A percentile compares a stretch with the other conserved stretches of the same genome.
Evolutionary conservation across 805 yeast genomes (phyloP).

Genomic region (Zygosaccharomyces gambellarensis): DNA sequence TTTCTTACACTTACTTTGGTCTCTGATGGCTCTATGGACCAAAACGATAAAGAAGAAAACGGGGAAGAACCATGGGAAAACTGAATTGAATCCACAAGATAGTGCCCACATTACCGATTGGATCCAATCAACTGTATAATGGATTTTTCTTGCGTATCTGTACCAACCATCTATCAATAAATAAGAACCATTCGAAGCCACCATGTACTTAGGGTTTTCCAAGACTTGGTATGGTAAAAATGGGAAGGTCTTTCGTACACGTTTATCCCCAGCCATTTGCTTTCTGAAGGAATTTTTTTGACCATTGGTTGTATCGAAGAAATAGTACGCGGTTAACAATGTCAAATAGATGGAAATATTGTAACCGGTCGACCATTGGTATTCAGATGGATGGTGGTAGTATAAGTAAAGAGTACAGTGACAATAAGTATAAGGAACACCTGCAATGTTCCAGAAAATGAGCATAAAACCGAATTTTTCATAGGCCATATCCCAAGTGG

Average conservation of each 20-base stretch:
- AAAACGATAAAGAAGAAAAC: constrained; percentile 81
- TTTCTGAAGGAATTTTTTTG: constrained; percentile 93
- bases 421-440: constrained; percentile 97
- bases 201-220: constrained; percentile 77
- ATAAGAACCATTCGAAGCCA: constrained; percentile 77
- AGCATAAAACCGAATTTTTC: constrained; percentile 99
- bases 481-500: constrained; percentile 99
- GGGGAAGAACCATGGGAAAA: constrained; percentile 96
- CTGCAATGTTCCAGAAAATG: constrained; percentile 97
- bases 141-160: constrained; percentile 85
- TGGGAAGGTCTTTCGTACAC: constrained; percentile 85
- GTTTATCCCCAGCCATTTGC: constrained; percentile 70
- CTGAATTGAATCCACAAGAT: constrained; percentile 79
- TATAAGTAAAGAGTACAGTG: constrained; percentile 83
- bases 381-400: constrained; percentile 79
- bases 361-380: constrained; percentile 64
- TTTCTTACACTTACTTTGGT: constrained; percentile 71
- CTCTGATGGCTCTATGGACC: constrained; percentile 85
- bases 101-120: constrained; percentile 91
- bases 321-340: constrained; percentile 70
- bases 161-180: constrained; percentile 94
- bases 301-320: constrained; percentile 92
- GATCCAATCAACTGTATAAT: constrained; percentile 89
- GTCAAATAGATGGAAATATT: constrained; percentile 51
- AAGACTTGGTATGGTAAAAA: constrained; percentile 80